Conservation (phyloP, 2,329 filamentous ascomycete genomes). For the Hypoxylon sp. region DNA sequence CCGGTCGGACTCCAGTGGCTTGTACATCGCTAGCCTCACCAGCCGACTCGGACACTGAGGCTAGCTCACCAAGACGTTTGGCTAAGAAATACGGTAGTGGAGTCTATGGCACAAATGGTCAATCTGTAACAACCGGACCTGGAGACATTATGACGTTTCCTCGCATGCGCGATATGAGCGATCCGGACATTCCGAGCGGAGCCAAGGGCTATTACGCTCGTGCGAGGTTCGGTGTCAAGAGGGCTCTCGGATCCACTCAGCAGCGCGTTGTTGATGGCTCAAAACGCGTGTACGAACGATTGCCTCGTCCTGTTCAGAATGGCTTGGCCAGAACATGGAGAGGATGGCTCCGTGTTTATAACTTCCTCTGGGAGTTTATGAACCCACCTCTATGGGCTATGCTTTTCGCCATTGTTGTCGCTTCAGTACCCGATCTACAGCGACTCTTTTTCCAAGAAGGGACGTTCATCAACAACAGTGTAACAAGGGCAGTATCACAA, state of each 20-base stretch:
- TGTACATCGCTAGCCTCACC: slow-evolving; percentile 64
- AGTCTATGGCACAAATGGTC: slow-evolving; percentile 36
- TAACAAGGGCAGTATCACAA: slow-evolving; percentile 87
- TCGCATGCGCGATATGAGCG: slow-evolving; percentile 62
- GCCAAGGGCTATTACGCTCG: slow-evolving; percentile 59
- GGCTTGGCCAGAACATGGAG: slow-evolving; percentile 50
- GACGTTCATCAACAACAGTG: slow-evolving; percentile 91
- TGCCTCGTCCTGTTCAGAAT: slow-evolving; percentile 60
- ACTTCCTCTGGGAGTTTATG: slow-evolving; percentile 92
- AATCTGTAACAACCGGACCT: slow-evolving; percentile 57
- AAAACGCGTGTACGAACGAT: slow-evolving; percentile 52
- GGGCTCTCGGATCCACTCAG: slow-evolving; percentile 47
- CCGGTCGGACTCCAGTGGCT: slow-evolving; percentile 67
- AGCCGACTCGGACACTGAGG: slow-evolving; percentile 64
- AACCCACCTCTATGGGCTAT: slow-evolving; percentile 98
- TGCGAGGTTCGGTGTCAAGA: slow-evolving; percentile 53
- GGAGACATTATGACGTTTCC: slow-evolving; percentile 75
- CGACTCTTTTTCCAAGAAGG: slow-evolving; percentile 88
- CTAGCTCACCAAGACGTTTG: slow-evolving; percentile 43
- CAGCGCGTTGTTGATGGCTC: slow-evolving; percentile 35
- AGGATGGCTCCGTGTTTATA: slow-evolving; percentile 63
- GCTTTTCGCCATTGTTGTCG: slow-evolving; percentile 90
- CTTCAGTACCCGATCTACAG: slow-evolving; percentile 87
- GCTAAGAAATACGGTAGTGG: slow-evolving; percentile 54
- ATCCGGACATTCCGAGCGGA: slow-evolving; percentile 58